Conservation (phyloP, 352 stramenopile species). For the Achlya hypogyna region DNA sequence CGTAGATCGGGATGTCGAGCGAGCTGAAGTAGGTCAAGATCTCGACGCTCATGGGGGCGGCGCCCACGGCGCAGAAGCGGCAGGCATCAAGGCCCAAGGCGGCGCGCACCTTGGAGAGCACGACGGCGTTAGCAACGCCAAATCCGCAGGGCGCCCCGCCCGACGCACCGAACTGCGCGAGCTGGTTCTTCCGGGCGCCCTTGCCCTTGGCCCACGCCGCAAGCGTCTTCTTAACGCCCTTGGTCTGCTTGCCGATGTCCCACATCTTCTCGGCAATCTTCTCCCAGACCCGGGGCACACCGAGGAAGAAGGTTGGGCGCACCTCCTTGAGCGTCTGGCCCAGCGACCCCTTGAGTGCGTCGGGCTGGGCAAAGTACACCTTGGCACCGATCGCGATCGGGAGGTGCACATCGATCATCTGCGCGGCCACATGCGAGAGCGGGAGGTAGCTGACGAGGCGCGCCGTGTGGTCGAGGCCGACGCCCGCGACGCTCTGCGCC, state of each 20-base stretch:
- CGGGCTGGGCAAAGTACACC: slow-evolving; percentile 47
- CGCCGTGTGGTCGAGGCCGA: slow-evolving; percentile 30
- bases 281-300: slow-evolving; percentile 35
- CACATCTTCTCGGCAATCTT: slow-evolving; percentile 34
- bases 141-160: slow-evolving; percentile 35
- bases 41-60: slow-evolving; percentile 56
- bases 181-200: slow-evolving; percentile 11
- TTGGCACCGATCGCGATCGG: slow-evolving; percentile 43
- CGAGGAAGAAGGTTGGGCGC: slow-evolving; percentile 24
- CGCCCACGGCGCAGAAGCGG: slow-evolving; percentile 29
- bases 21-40: slow-evolving; percentile 83
- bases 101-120: slow-evolving; percentile 33
- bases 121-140: slow-evolving; percentile 31
- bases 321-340: slow-evolving; percentile 22
- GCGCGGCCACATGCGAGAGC: slow-evolving; percentile 29
- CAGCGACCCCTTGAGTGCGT: slow-evolving; percentile 30
- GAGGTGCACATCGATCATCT: slow-evolving; percentile 30
- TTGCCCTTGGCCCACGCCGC: slow-evolving; percentile 43
- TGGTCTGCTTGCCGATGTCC: slow-evolving; percentile 26
- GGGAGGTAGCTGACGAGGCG: slow-evolving; percentile 29
- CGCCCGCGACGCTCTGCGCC: slow-evolving; percentile 26
- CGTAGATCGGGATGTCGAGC: slow-evolving; percentile 90
- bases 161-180: slow-evolving; percentile 27
- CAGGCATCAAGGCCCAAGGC: slow-evolving; percentile 88
- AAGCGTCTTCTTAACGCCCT: slow-evolving; percentile 44